Evolutionary conservation across 495 filamentous ascomycete genomes (phyloP).

Genomic region (Aspergillus steynii): DNA sequence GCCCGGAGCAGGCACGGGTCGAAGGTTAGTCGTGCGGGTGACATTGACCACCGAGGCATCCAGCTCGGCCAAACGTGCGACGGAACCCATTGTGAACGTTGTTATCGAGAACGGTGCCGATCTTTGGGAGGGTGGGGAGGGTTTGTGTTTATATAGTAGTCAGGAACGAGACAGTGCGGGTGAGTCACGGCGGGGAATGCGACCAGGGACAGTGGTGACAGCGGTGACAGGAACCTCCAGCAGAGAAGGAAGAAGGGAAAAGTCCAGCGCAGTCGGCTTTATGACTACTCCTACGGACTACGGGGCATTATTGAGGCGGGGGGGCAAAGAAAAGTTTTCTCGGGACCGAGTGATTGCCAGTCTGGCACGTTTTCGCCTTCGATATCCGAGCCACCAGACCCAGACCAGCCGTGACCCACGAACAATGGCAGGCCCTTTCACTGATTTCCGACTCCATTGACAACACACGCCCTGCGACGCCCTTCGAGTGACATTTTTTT

Average conservation of each 20-base stretch:
- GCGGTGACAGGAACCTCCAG: not conserved
- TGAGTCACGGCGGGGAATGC: constrained; percentile 3
- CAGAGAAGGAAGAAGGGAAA: not conserved
- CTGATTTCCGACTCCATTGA: too few relatives aligned
- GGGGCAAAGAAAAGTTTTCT: constrained; percentile 17
- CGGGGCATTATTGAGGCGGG: not conserved
- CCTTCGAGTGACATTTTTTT: not conserved
- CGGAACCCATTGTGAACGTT: constrained; percentile 36
- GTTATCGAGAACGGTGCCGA: not conserved
- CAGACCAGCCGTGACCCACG: not conserved
- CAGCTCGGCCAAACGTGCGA: constrained; percentile 48
- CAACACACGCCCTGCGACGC: not conserved
- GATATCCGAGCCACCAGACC: constrained; percentile 16
- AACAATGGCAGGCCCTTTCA: not conserved
- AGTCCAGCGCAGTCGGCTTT: not conserved
- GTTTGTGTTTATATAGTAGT: not conserved
- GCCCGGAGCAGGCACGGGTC: constrained; percentile 64
- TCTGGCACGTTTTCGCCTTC: constrained; percentile 16
- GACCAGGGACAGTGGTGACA: not conserved
- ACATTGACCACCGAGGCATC: constrained; percentile 73
- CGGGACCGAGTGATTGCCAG: constrained; percentile 4
- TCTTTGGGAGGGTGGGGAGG: not conserved
- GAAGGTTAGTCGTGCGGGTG: constrained; percentile 64
- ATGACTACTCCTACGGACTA: not conserved
- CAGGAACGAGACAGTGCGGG: not conserved